A percentile compares a stretch with the other conserved stretches of the same genome.
Conservation (phyloP, 257 asterid genomes). For the Jacaranda mimosifolia region DNA sequence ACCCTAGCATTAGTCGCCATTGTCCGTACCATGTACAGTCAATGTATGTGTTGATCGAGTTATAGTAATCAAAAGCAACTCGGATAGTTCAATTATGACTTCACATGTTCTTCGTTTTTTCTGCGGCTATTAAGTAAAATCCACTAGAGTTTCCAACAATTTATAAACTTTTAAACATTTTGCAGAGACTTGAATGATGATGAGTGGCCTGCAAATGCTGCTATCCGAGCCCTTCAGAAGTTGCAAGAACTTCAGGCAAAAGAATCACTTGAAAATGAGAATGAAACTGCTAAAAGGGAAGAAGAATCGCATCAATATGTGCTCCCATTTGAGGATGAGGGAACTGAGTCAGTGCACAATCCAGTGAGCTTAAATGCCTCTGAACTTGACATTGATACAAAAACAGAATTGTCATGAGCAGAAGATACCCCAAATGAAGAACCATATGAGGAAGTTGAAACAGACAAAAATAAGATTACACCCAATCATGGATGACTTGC, state of each 20-base stretch:
- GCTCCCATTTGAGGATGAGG: slow-evolving; percentile 23
- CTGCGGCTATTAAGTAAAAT: too few species aligned
- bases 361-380: slow-evolving; percentile 22
- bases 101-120: too few species aligned
- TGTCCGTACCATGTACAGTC: too few species aligned
- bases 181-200: slow-evolving; percentile 52
- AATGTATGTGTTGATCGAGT: too few species aligned
- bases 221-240: slow-evolving; percentile 55
- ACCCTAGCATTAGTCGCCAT: too few species aligned
- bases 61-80: too few species aligned
- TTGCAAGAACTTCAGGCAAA: slow-evolving; percentile 56
- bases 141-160: too few species aligned
- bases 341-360: background rate
- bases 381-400: slow-evolving; percentile 7
- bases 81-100: too few species aligned
- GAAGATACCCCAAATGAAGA: slow-evolving; percentile 7
- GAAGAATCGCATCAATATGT: slow-evolving; percentile 38
- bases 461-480: background rate
- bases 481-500: background rate
- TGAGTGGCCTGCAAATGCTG: slow-evolving; percentile 60
- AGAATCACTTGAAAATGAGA: slow-evolving; percentile 41
- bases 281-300: slow-evolving; percentile 24
- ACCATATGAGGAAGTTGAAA: background rate
- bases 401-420: background rate
- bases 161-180: background rate